phyloP scores from a whole-genome alignment of 2,329 filamentous ascomycete species.

The Alternaria sp. region DNA sequence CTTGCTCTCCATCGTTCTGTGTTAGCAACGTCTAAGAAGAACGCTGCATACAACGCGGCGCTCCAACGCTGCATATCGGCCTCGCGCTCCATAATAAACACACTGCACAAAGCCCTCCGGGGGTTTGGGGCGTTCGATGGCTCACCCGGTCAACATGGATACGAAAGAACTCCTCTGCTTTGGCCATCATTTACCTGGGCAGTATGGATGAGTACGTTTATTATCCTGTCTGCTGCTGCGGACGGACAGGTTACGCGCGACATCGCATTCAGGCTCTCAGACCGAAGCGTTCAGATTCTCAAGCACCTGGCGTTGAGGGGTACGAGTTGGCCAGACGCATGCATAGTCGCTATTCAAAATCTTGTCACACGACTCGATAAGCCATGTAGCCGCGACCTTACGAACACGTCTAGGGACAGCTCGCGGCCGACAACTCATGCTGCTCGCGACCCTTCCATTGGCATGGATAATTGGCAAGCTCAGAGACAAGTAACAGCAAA shows the following conservation, averaged over 20 bases:
- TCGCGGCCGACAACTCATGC: not conserved
- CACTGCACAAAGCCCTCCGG: constrained; percentile 27
- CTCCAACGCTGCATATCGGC: constrained; percentile 32
- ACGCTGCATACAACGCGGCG: constrained; percentile 28
- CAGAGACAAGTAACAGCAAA: not conserved
- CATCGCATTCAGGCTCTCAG: constrained; percentile 21
- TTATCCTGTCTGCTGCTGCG: constrained; percentile 28
- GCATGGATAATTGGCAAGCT: not conserved
- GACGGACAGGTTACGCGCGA: constrained; percentile 27
- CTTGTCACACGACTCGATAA: constrained; percentile 20
- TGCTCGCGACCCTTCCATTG: not conserved
- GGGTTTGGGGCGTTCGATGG: constrained; percentile 33
- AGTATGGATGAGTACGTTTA: constrained; percentile 34
- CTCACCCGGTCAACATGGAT: constrained; percentile 27
- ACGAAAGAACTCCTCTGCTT: constrained; percentile 27
- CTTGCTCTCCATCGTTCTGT: constrained; percentile 31
- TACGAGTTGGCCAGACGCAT: constrained; percentile 36
- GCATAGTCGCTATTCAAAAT: constrained; percentile 30
- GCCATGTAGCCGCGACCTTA: constrained; percentile 12
- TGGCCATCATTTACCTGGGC: constrained; percentile 39
- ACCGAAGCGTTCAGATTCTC: constrained; percentile 26
- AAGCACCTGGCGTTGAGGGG: constrained; percentile 30
- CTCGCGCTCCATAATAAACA: constrained; percentile 33
- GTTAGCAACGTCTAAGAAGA: constrained; percentile 28
- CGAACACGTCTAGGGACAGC: not conserved